Base-by-base conservation (phyloP, 441 rosid species). In the Metrosideros polymorpha region DNA sequence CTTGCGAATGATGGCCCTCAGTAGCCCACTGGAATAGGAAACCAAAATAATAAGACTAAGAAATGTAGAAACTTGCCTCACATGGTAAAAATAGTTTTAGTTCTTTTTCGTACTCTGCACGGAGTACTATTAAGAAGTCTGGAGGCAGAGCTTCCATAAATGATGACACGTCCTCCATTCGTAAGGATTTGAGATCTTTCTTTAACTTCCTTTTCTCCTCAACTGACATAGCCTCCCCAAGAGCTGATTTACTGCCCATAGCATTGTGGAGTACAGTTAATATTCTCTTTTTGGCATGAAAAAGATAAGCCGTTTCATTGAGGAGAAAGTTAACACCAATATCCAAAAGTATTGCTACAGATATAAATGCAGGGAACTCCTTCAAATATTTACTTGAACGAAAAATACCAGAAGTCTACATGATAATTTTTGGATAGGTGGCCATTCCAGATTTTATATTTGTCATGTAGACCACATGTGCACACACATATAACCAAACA, bases 141-240 rank as follows among this genome's bases (percentile, higher is more conserved):
- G 97, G 91, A 30, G 98, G 96, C 79, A 96, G 93, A 83, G 98
- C 96, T 89, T 94, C 99, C 97, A 95, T 91, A 89, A 97, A 97
- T 17, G 95, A 93, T 61, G 98, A 96, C 88, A 96, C 83, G 84
- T 97, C 99, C 89, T 93, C 99, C 91, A 95, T 91, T 87, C 77
- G 91, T 88, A 96, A 88, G 85, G 93, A 90, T 90, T 93, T 93
- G 83, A 94, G 75, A 79, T 94, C 97, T 57, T 94, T 92, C 92
- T 94, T 96, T 87, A 97, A 83, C 56, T 89, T 89, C 85, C 84
- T 93, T 84, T 91, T 94, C 92, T 95, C 98, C 88, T 94, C 94
- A 18, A 82, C 85, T 12, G 97, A 90, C 97, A 97, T 92, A 85
- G 91, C 98, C 84, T 89, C 91, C 12, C 97, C 96, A 53, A 95